Conservation (phyloP, 1,139 yeast genomes). For the Blastobotrys niveus region DNA sequence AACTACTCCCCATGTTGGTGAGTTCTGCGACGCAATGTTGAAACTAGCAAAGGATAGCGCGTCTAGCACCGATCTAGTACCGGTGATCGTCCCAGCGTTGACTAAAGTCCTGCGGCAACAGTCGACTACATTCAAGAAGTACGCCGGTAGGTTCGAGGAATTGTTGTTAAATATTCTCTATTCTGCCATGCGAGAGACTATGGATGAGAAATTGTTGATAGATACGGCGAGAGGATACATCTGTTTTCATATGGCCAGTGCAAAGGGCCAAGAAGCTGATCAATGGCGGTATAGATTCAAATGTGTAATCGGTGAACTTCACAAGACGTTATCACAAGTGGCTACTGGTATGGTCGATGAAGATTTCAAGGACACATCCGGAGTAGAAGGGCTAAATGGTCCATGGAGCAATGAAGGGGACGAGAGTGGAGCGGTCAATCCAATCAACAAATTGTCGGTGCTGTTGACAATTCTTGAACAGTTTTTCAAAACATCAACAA, state of each 20-base stretch:
- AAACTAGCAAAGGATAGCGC: slow-evolving; percentile 32
- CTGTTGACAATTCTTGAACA: slow-evolving; percentile 24
- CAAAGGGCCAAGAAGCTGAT: slow-evolving; percentile 40
- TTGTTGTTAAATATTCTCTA: slow-evolving; percentile 35
- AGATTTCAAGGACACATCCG: slow-evolving; percentile 16
- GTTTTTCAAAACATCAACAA: slow-evolving; percentile 26
- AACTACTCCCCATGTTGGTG: slow-evolving; percentile 71
- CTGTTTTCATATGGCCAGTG: slow-evolving; percentile 54
- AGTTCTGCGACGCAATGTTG: slow-evolving; percentile 52
- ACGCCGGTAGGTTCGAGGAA: slow-evolving; percentile 53
- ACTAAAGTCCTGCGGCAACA: slow-evolving; percentile 49
- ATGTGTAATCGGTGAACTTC: slow-evolving; percentile 26
- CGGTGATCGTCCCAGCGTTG: slow-evolving; percentile 45
- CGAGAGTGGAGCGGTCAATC: not conserved
- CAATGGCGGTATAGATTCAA: slow-evolving; percentile 30
- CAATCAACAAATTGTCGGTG: slow-evolving; percentile 18
- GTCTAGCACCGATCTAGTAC: slow-evolving; percentile 35
- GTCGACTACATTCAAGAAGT: slow-evolving; percentile 79
- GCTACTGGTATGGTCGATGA: slow-evolving; percentile 22
- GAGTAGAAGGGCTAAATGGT: not conserved
- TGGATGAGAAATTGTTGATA: slow-evolving; percentile 39
- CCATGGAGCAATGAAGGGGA: no score
- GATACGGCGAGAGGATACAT: slow-evolving; percentile 51
- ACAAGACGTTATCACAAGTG: slow-evolving; percentile 19
- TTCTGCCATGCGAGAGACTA: slow-evolving; percentile 10